Evolutionary conservation across 179 eudicot genomes (phyloP), one percentile per base, ranked within the genome.

Genomic region (Camellia oleifera): DNA sequence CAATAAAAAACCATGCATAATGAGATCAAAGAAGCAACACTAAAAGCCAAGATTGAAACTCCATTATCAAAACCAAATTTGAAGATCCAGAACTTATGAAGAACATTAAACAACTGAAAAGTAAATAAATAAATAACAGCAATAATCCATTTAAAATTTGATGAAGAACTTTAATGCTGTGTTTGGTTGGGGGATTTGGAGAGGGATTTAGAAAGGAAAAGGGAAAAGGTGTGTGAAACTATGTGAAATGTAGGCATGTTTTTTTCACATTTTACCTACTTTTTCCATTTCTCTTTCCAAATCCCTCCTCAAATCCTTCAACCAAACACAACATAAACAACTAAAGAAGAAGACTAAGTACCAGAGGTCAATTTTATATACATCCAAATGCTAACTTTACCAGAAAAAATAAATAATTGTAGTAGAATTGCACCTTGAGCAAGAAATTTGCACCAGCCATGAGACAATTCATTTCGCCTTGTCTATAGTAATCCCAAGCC

Each of bases 381-480:
- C 7, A 57, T 17, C 66, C 7, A 32, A 53, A 48, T 0, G 20
- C 26, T 23, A 18, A 42, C 20, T 54, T 26, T 40, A 13, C 14
- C 56, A 56, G 10, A 79, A 60, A 58, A 53, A 50, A 52, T 18
- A 61, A 18, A 69, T 75, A 13, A 56, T 26, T 23, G 66, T 54
- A 56, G 1, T 20, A 63, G 45, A 72, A 66, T 54, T 79, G 82
- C 87, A 96, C 99, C 99, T 94, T 94, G 69, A 95, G 97, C 86
- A 95, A 80, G 82, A 94, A 95, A 84, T 95, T 94, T 44, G 98
- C 97, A 75, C 98, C 99, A 67, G 99, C 91, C 45, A 95, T 97
- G 65, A 95, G 97, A 84, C 98, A 92, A 70, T 88, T 66, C 99
- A 94, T 94, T 87, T 95, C 99, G 81, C 94, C 99, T 94, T 95